These are phyloP conservation scores for Aquilaria sinensis DNA, from an alignment of 345 rosid genomes.

Conservation along the genomic window DNA sequence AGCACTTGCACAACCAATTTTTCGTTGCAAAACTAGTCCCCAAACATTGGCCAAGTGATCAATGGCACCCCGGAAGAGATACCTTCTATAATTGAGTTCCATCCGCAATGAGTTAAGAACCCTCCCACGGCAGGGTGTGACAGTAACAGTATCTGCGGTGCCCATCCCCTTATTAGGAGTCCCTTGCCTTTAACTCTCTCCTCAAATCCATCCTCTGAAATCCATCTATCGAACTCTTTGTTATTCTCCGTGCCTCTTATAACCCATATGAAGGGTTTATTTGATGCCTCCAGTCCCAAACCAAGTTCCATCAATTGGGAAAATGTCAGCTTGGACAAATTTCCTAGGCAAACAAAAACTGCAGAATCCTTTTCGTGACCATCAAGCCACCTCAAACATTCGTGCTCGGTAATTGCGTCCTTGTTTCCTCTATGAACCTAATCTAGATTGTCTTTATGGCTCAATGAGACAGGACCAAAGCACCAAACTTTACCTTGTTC, in stretches of 20 bases:
- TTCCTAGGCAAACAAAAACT: constrained; percentile 36
- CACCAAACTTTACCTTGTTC: no score
- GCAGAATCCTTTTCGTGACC: constrained; percentile 16
- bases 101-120: constrained; percentile 38
- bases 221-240: no score
- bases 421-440: no score
- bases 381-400: constrained; percentile 28
- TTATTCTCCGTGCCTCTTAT: no score
- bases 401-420: no score
- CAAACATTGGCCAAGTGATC: constrained; percentile 17
- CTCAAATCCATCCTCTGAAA: constrained; percentile 14
- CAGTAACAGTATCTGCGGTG: constrained; percentile 30
- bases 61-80: constrained; percentile 18
- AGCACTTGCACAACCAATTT: constrained; percentile 22
- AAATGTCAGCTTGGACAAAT: constrained; percentile 6
- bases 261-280: no score
- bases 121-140: constrained; percentile 31
- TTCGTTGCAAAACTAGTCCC: constrained; percentile 36
- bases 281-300: no score
- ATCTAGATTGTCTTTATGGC: no score
- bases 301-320: no score
- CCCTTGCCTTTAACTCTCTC: constrained; percentile 24
- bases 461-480: no score
- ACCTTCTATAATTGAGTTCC: constrained; percentile 30
- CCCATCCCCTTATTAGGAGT: constrained; percentile 29